phyloP scores from a whole-genome alignment of 257 asterid species.

The Ehretia macrophylla region DNA sequence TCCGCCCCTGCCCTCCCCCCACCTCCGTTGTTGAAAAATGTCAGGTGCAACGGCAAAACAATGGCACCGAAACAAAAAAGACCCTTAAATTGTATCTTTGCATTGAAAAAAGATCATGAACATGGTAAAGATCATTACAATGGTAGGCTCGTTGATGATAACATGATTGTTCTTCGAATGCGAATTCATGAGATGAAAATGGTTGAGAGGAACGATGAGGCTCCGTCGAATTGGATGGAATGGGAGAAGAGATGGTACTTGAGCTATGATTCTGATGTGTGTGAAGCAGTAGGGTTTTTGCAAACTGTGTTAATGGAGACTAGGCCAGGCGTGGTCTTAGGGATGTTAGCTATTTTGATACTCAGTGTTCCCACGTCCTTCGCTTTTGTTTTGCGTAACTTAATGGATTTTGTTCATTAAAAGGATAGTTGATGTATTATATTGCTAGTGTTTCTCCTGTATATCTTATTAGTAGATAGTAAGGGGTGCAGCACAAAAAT shows the following conservation, averaged over 20 bases:
- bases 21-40: not conserved
- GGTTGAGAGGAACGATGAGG: constrained; percentile 7
- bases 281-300: constrained; percentile 16
- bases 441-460: too few relatives aligned
- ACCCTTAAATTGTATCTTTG: not conserved
- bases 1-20: too few relatives aligned
- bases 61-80: not conserved
- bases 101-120: not conserved
- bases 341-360: constrained; percentile 11
- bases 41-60: not conserved
- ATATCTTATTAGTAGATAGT: too few relatives aligned
- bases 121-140: not conserved
- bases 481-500: too few relatives aligned
- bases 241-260: constrained; percentile 8
- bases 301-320: constrained; percentile 11
- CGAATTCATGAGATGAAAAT: constrained; percentile 18
- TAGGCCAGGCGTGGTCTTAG: constrained; percentile 15
- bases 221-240: constrained; percentile 12
- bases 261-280: not conserved
- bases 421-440: too few relatives aligned
- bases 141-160: constrained; percentile 1
- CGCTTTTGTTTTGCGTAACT: not conserved
- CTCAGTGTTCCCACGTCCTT: constrained; percentile 11
- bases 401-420: not conserved
- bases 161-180: constrained; percentile 15